A percentile compares a stretch with the other conserved stretches of the same genome.
Conservation (phyloP, 2,329 filamentous ascomycete genomes). For the Colletotrichum caudatum region DNA sequence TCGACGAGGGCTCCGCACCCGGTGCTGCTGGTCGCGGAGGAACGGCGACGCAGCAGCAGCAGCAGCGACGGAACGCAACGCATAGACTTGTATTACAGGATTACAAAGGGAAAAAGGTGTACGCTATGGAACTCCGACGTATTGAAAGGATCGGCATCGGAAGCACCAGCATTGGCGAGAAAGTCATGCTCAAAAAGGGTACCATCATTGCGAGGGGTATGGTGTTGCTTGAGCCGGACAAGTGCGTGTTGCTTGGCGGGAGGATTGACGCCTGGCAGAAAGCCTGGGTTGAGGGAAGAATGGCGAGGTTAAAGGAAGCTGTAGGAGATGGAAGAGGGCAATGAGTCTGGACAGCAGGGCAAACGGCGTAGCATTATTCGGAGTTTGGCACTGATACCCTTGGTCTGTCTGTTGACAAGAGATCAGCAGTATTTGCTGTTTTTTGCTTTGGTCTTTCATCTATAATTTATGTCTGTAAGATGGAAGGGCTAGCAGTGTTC, state of each 20-base stretch:
- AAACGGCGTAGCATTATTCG: conserved; percentile 1
- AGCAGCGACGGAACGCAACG: conserved; percentile 64
- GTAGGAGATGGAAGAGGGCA: conserved; percentile 56
- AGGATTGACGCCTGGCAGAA: conserved; percentile 86
- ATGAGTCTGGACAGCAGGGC: background rate
- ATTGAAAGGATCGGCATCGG: conserved; percentile 75
- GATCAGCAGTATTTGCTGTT: background rate
- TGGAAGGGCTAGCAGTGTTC: background rate
- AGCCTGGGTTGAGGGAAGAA: conserved; percentile 78
- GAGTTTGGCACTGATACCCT: conserved; percentile 37
- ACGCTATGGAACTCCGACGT: conserved; percentile 77
- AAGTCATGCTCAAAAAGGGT: conserved; percentile 77
- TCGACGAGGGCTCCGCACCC: conserved; percentile 45
- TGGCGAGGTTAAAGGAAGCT: conserved; percentile 74
- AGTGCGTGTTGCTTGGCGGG: conserved; percentile 82
- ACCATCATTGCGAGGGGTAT: conserved; percentile 79
- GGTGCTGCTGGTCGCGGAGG: conserved; percentile 3
- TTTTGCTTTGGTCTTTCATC: background rate
- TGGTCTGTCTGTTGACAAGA: background rate
- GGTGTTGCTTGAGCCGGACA: conserved; percentile 79
- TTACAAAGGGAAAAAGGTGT: conserved; percentile 74
- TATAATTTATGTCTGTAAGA: background rate
- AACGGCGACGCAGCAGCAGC: conserved; percentile 17
- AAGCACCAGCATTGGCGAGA: conserved; percentile 80
- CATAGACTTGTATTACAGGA: conserved; percentile 90